Conservation (phyloP, 805 yeast genomes). For the Sungouiella blattae region DNA sequence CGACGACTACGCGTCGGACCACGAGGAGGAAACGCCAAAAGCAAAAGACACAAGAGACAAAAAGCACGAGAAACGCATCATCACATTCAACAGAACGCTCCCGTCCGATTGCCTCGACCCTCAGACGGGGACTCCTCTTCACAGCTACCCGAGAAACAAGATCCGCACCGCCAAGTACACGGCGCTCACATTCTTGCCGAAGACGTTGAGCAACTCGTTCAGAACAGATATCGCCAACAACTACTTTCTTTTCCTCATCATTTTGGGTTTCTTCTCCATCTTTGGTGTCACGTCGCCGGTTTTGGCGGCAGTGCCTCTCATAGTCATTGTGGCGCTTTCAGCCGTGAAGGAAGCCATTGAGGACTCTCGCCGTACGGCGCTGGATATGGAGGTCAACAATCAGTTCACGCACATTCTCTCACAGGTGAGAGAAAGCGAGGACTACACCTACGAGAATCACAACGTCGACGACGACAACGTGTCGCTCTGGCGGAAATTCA, state of each 20-base stretch:
- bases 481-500: constrained; percentile 66
- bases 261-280: constrained; percentile 49
- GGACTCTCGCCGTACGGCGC: constrained; percentile 62
- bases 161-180: constrained; percentile 63
- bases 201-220: constrained; percentile 52
- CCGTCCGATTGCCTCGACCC: constrained; percentile 55
- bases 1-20: constrained; percentile 16
- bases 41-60: constrained; percentile 29
- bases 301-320: constrained; percentile 74
- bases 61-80: constrained; percentile 10
- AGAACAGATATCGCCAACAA: constrained; percentile 52
- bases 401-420: constrained; percentile 62
- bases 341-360: constrained; percentile 77
- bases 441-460: constrained; percentile 40
- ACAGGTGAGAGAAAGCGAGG: constrained; percentile 36
- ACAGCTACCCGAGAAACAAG: constrained; percentile 50
- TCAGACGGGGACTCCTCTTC: constrained; percentile 25
- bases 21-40: constrained; percentile 14
- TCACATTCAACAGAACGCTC: constrained; percentile 49
- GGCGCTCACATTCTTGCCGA: constrained; percentile 54
- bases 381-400: constrained; percentile 70
- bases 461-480: constrained; percentile 64
- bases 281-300: constrained; percentile 76
- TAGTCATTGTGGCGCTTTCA: constrained; percentile 71
- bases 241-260: constrained; percentile 54